phyloP scores from a whole-genome alignment of 306 rosid species.

The Gleditsia sinensis region DNA sequence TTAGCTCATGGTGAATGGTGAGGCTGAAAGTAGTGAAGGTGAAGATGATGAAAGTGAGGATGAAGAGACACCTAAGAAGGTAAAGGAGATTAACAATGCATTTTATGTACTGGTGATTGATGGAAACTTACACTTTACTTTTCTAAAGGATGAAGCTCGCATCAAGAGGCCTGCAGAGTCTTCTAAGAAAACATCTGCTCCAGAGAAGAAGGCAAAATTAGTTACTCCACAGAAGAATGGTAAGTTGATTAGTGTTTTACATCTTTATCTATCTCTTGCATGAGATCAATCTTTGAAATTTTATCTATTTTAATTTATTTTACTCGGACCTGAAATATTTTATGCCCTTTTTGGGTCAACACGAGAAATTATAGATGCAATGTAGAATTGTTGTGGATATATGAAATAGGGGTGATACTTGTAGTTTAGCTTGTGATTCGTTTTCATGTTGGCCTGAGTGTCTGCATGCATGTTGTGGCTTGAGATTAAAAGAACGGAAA shows the following conservation, averaged over 20 bases:
- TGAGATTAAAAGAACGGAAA: neutral
- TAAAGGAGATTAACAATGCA: conserved; percentile 18
- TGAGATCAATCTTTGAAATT: neutral
- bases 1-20: conserved; percentile 39
- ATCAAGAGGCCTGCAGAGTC: conserved; percentile 50
- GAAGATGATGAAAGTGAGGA: conserved; percentile 45
- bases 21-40: conserved; percentile 28
- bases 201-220: conserved; percentile 64
- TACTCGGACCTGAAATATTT: neutral
- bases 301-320: neutral
- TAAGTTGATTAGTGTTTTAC: conserved; percentile 30
- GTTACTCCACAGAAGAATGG: conserved; percentile 67
- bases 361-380: neutral
- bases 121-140: neutral
- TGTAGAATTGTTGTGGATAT: neutral
- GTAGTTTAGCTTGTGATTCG: neutral
- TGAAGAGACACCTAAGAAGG: conserved; percentile 60
- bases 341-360: conserved; percentile 4
- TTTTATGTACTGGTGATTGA: neutral
- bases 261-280: neutral
- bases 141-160: conserved; percentile 49
- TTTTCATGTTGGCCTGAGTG: neutral
- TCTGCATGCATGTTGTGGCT: conserved; percentile 23
- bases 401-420: neutral
- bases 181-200: conserved; percentile 43